These are phyloP conservation scores for Paraphoma sp. DNA, from an alignment of 2,329 filamentous ascomycete species.

Conservation along the genomic window DNA sequence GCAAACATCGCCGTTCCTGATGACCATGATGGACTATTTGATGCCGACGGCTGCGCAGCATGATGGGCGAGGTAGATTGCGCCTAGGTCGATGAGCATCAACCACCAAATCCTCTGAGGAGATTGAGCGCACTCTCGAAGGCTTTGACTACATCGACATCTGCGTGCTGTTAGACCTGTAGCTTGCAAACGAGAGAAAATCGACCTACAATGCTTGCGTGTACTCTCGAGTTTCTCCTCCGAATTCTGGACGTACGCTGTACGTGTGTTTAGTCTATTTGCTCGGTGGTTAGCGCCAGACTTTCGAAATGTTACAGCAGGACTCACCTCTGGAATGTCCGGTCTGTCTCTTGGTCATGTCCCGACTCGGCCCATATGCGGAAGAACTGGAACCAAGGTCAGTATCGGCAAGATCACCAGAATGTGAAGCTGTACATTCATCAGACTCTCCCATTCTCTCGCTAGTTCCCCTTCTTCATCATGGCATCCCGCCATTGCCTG, in stretches of 20 bases:
- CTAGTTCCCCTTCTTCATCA: conserved; percentile 68
- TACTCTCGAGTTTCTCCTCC: conserved; percentile 74
- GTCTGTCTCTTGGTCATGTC: conserved; percentile 74
- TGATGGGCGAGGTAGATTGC: conserved; percentile 28
- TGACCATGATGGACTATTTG: not conserved
- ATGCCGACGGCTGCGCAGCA: conserved; percentile 4
- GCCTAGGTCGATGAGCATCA: conserved; percentile 36
- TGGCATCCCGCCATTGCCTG: conserved; percentile 69
- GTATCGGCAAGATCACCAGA: not conserved
- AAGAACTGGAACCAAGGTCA: conserved; percentile 68
- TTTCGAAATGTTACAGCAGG: not conserved
- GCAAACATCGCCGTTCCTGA: not conserved
- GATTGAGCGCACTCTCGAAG: conserved; percentile 57
- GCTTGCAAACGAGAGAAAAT: not conserved
- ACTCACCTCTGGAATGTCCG: conserved; percentile 76
- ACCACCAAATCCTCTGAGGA: conserved; percentile 45
- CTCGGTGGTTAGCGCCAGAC: not conserved
- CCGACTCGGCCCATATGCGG: conserved; percentile 76
- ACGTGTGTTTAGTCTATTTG: conserved; percentile 75
- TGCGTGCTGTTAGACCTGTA: conserved; percentile 21
- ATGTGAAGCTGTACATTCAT: conserved; percentile 37
- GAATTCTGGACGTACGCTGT: conserved; percentile 76
- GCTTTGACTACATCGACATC: conserved; percentile 56
- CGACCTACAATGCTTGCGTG: conserved; percentile 78
- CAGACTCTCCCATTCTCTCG: conserved; percentile 68